A percentile compares a stretch with the other conserved stretches of the same genome.
phyloP scores from a whole-genome alignment of 495 filamentous ascomycete genomes.

The Hypoxylon perforatum region DNA sequence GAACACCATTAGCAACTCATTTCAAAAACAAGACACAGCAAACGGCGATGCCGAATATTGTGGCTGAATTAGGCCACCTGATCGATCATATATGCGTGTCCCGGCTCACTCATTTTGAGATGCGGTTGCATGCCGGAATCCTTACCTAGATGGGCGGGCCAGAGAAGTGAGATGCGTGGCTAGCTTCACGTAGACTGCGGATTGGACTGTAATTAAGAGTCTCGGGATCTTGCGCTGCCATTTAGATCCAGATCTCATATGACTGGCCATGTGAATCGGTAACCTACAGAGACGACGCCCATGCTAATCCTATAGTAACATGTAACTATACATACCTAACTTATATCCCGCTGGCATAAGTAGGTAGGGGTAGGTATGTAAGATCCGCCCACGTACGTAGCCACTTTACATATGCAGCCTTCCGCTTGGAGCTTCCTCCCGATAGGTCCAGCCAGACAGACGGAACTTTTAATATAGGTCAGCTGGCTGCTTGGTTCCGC shows the following conservation, averaged over 20 bases:
- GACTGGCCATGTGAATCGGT: conserved; percentile 10
- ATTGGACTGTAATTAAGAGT: conserved; percentile 1
- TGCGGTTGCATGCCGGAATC: conserved; percentile 18
- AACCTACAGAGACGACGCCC: conserved; percentile 14
- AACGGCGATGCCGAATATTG: too few relatives aligned
- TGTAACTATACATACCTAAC: conserved; percentile 5
- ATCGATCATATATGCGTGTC: conserved; percentile 28
- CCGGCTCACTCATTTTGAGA: conserved; percentile 8
- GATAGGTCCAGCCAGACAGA: neutral
- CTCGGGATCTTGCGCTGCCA: conserved; percentile 25
- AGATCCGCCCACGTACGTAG: neutral
- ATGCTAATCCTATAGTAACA: neutral
- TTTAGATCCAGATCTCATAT: neutral
- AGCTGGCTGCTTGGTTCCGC: neutral
- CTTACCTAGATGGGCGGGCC: neutral
- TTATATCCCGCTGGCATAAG: neutral
- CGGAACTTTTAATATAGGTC: neutral
- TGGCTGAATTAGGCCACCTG: neutral
- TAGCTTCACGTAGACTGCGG: neutral
- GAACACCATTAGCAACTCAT: neutral
- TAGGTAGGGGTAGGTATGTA: too few relatives aligned
- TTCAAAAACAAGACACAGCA: too few relatives aligned
- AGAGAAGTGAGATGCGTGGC: neutral
- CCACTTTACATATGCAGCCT: neutral
- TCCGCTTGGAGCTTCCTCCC: neutral